Conservation (phyloP, 169 alveolate genomes). For the Plasmodium inui region DNA sequence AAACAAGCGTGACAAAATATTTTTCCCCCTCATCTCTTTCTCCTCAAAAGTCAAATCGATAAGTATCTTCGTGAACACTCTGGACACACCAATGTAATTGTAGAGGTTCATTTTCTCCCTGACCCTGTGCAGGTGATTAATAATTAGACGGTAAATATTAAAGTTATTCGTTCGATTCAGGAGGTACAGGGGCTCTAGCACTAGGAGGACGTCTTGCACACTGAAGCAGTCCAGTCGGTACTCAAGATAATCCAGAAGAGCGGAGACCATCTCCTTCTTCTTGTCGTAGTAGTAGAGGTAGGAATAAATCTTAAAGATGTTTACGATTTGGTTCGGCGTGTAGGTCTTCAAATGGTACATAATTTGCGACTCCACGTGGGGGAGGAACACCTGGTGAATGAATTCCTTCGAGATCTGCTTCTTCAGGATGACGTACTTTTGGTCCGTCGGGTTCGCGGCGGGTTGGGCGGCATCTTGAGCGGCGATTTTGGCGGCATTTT, state of each 20-base stretch:
- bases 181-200: slow-evolving; percentile 60
- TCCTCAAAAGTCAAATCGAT: slow-evolving; percentile 44
- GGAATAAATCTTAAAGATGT: slow-evolving; percentile 42
- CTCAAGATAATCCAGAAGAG: slow-evolving; percentile 27
- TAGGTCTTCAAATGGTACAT: slow-evolving; percentile 63
- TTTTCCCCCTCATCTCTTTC: background rate
- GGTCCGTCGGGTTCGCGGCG: background rate
- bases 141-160: slow-evolving; percentile 63
- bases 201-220: slow-evolving; percentile 32
- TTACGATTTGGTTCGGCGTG: slow-evolving; percentile 72
- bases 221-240: slow-evolving; percentile 71
- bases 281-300: slow-evolving; percentile 56
- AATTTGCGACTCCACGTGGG: slow-evolving; percentile 74
- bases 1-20: slow-evolving; percentile 14
- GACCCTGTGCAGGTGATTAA: slow-evolving; percentile 33
- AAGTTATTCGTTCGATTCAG: slow-evolving; percentile 33
- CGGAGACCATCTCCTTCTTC: slow-evolving; percentile 62
- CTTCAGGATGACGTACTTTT: slow-evolving; percentile 64
- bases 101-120: slow-evolving; percentile 49
- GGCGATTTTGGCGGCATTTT: background rate
- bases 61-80: slow-evolving; percentile 61
- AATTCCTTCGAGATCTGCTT: slow-evolving; percentile 69
- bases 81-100: slow-evolving; percentile 59
- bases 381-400: slow-evolving; percentile 58
- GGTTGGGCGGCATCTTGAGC: background rate